Conservation (phyloP, 2,329 filamentous ascomycete species). For the Paecilomyces dactylethromorphus region DNA sequence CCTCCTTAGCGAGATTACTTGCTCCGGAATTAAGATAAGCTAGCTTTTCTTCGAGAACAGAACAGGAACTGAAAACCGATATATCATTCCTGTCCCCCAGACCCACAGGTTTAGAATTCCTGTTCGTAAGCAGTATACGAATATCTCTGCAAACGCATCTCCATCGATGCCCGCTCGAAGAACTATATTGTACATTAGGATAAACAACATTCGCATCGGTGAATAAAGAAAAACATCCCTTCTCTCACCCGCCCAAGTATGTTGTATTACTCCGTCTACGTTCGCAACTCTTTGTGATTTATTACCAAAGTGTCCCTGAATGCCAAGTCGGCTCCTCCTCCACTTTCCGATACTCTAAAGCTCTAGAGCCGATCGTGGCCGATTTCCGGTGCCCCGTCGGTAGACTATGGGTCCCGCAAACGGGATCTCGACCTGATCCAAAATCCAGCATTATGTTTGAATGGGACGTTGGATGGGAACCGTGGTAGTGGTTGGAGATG, state of each 20-base stretch:
- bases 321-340: not conserved
- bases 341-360: not conserved
- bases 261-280: not conserved
- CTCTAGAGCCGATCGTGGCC: not conserved
- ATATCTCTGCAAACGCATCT: not conserved
- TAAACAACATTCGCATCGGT: not conserved
- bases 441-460: not conserved
- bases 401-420: not conserved
- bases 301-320: not conserved
- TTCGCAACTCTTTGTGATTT: not conserved
- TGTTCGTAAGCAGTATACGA: too few species aligned
- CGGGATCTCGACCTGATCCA: not conserved
- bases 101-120: too few species aligned
- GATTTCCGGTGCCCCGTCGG: not conserved
- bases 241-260: not conserved
- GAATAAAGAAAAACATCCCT: not conserved
- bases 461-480: not conserved
- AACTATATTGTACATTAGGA: not conserved
- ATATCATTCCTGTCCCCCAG: too few species aligned
- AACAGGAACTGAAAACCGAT: too few species aligned
- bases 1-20: too few species aligned
- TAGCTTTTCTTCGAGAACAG: too few species aligned
- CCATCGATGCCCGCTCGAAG: not conserved
- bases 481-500: not conserved
- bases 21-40: too few species aligned